Evolutionary conservation across 2,329 filamentous ascomycete genomes (phyloP).

Genomic region (Ophiosphaerella herpotricha): DNA sequence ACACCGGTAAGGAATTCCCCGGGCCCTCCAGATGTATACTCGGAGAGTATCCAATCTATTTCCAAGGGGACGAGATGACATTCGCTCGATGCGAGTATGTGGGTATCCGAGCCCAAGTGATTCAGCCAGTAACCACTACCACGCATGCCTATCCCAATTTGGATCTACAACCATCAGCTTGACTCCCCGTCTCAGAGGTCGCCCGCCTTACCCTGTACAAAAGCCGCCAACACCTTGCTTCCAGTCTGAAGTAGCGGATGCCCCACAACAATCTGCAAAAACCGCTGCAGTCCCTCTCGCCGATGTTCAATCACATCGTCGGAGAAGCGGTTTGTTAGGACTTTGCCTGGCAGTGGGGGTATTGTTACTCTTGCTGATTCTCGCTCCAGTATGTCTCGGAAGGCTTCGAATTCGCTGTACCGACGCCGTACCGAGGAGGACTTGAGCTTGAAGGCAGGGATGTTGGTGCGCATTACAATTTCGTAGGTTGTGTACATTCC

Average conservation of each 20-base stretch:
- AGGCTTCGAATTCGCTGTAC: conserved; percentile 98
- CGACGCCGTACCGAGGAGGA: conserved; percentile 82
- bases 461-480: conserved; percentile 97
- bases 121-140: conserved; percentile 21
- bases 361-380: conserved; percentile 94
- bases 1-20: conserved; percentile 2
- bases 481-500: conserved; percentile 99
- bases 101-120: no score
- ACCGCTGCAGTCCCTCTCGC: conserved; percentile 88
- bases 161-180: conserved; percentile 61
- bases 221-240: conserved; percentile 92
- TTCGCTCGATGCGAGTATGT: neutral
- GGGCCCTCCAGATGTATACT: neutral
- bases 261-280: conserved; percentile 95
- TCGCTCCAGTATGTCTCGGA: conserved; percentile 95
- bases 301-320: conserved; percentile 98
- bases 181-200: neutral
- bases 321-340: conserved; percentile 96
- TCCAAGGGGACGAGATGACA: neutral
- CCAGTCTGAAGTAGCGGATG: conserved; percentile 96
- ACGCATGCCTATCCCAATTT: conserved; percentile 75
- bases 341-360: conserved; percentile 92
- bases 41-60: neutral
- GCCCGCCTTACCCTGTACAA: conserved; percentile 80
- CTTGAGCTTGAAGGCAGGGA: conserved; percentile 96